Base-by-base conservation (phyloP, 2,329 filamentous ascomycete genomes). In the Daldinia eschscholtzii region DNA sequence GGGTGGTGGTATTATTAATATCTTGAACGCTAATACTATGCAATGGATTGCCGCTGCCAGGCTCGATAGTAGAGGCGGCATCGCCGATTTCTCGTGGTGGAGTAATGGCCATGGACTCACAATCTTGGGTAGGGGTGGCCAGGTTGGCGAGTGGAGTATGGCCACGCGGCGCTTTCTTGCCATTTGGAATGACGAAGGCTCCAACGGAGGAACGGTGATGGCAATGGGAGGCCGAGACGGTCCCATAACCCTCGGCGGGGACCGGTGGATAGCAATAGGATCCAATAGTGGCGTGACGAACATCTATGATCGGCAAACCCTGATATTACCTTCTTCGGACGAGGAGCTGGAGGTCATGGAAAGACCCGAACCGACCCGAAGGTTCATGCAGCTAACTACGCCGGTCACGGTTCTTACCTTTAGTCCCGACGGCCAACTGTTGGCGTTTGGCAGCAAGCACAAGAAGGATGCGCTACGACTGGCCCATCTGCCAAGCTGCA, bases 81-180 rank as follows among this genome's bases (percentile, higher is more conserved):
- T 98, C 55, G 92, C 93, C 0, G 95, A 98, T 79, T 97, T 98
- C 76, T 89, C 89, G 1, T 99, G 96, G 96, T 98, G 94, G 94
- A 87, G 89, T 60, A 89, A 93, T 68, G 92, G 94, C 37, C 87
- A 91, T 44, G 95, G 94, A 4, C 84, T 99, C 75, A 91, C 90
- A 0, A 92, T 97, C 46, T 88, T 92, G 1, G 94, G 93, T 67
- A 94, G 92, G 79, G 93, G 92, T 73, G 96, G 96, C 26, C 93
- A 97, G 77, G 88, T 98, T 6, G 94, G 93, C 60, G 96, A 99
- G 83, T 99, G 93, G 88, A 91, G 90, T 77, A 84, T 97, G 66
- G 83, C 84, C 23, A 82, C 87, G 26, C 87, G 86, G 64, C 87
- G 90, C 10, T 92, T 97, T 59, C 77, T 97, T 1, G 93, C 90